phyloP scores from a whole-genome alignment of 371 early-diverging fungal genomes.

The Mucor velutinosus region DNA sequence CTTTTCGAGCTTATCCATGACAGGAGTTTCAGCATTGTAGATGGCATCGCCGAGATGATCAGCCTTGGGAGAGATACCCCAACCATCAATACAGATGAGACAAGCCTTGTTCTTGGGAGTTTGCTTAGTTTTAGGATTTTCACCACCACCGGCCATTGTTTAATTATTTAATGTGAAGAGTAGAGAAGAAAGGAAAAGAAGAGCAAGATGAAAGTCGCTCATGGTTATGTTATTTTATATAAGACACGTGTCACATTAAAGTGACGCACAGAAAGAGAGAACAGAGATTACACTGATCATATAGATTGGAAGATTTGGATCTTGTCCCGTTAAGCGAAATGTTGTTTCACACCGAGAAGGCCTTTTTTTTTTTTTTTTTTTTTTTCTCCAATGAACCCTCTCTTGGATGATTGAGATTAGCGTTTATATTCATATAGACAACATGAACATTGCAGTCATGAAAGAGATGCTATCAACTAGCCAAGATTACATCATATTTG shows the following conservation, averaged over 20 bases:
- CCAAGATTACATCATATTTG: not conserved
- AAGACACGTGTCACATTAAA: constrained; percentile 16
- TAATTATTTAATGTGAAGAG: constrained; percentile 1
- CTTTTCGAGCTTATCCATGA: constrained; percentile 83
- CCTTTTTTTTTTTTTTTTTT: too few relatives aligned
- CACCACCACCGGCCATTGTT: constrained; percentile 57
- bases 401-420: too few relatives aligned
- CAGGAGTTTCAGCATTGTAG: constrained; percentile 91
- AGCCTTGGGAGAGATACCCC: constrained; percentile 85
- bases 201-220: not conserved
- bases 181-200: constrained; percentile 8
- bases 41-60: constrained; percentile 91
- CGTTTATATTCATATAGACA: too few relatives aligned
- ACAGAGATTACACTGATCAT: not conserved
- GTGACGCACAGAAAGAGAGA: constrained; percentile 12
- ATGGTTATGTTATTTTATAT: constrained; percentile 8
- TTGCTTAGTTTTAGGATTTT: constrained; percentile 50
- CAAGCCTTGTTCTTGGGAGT: constrained; percentile 65
- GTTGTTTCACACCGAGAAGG: not conserved
- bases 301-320: not conserved
- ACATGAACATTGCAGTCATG: too few relatives aligned
- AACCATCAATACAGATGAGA: constrained; percentile 91
- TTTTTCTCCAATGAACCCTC: not conserved
- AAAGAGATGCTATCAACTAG: not conserved
- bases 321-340: not conserved